Conservation (phyloP, 768 basidiomycete species). For the Hirschioporus abietinus region DNA sequence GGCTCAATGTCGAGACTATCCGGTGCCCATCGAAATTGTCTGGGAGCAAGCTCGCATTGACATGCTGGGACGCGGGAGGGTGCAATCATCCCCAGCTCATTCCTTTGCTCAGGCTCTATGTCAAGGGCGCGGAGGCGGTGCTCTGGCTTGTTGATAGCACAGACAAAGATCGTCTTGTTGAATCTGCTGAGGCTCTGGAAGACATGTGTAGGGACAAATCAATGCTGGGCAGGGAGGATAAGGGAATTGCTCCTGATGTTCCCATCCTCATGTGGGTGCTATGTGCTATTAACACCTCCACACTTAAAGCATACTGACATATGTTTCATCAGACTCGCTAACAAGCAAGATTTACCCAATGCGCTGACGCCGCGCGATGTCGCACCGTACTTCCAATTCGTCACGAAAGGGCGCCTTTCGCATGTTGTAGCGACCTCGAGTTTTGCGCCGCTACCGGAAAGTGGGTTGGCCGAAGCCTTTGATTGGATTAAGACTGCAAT, state of each 20-base stretch:
- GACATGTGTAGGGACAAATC: conserved; percentile 34
- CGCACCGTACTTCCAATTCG: conserved; percentile 27
- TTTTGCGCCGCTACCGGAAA: background rate
- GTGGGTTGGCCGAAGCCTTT: background rate
- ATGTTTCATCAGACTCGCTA: conserved; percentile 34
- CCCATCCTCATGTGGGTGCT: background rate
- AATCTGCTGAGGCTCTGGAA: conserved; percentile 46
- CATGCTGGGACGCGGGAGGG: conserved; percentile 63
- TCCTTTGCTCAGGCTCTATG: conserved; percentile 31
- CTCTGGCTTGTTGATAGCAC: conserved; percentile 63
- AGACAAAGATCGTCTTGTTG: conserved; percentile 42
- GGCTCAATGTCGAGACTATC: conserved; percentile 59
- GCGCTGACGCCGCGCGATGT: conserved; percentile 46
- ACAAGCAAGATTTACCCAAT: conserved; percentile 57
- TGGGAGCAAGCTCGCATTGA: conserved; percentile 42
- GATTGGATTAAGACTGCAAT: background rate
- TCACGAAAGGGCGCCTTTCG: background rate
- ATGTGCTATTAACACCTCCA: background rate
- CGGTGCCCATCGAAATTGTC: background rate
- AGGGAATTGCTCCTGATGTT: background rate
- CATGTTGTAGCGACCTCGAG: background rate
- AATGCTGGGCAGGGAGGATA: background rate
- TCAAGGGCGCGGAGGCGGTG: conserved; percentile 50
- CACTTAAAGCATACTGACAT: background rate
- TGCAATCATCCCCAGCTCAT: conserved; percentile 42